Evolutionary conservation across 768 basidiomycete genomes (phyloP), one percentile per base, ranked within the genome.

Genomic region (Naganishia antarctica): DNA sequence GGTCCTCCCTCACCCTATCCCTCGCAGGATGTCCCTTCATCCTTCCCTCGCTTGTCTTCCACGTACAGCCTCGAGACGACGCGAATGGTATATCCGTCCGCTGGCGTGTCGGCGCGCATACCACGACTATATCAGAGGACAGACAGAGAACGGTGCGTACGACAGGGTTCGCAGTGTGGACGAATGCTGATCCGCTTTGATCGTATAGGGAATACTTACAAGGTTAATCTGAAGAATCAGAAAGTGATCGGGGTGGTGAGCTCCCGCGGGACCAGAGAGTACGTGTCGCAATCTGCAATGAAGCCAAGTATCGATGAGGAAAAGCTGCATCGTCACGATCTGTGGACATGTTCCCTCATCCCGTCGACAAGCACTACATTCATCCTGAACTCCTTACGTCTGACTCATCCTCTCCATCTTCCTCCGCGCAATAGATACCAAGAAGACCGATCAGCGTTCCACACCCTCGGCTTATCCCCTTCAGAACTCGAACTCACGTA

Each of bases 391-490:
- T n/a, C n/a, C n/a, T n/a, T n/a, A n/a, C n/a, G n/a, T n/a, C n/a
- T n/a, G n/a, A n/a, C n/a, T n/a, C n/a, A n/a, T n/a, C n/a, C n/a
- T n/a, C n/a, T n/a, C n/a, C n/a, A n/a, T n/a, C n/a, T n/a, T n/a
- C n/a, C n/a, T n/a, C n/a, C n/a, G n/a, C n/a, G n/a, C n/a, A n/a
- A 49, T 72, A 63, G 74, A 71, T 75, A 93, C 67, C 91, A 94
- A 76, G 91, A 94, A 78, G 92, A 96, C 71, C 89, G 88, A 67
- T 84, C 88, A 72, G 81, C 86, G 15, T 88, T 87, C 72, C 84
- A 86, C 7, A 84, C 88, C 0, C 81, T 96, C 25, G 86, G 87
- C 21, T 73, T 94, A 29, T 81, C 88, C 64, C 85, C 89, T 11
- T 83, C 84, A 61, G 91, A 93, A 75, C 81, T 94, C 23, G 81